These are phyloP conservation scores for Halenospora varia DNA, from an alignment of 495 filamentous ascomycete genomes.

Conservation along the genomic window DNA sequence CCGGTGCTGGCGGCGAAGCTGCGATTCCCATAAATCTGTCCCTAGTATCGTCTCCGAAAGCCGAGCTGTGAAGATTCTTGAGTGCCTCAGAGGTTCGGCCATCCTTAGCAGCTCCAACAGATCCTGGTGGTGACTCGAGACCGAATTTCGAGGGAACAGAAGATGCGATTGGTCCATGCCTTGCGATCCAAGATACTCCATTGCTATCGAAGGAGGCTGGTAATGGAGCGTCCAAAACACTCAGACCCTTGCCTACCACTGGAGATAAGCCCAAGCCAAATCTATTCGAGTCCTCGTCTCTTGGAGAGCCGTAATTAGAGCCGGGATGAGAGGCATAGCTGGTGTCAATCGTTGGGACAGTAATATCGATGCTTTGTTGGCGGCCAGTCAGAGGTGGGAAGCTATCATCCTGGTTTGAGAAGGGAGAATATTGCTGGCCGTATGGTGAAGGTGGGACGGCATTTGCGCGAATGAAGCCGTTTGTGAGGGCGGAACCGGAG, in stretches of 20 bases:
- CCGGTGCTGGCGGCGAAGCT: slow-evolving; percentile 59
- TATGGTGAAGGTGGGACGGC: slow-evolving; percentile 38
- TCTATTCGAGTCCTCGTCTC: slow-evolving; percentile 57
- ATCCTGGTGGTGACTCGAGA: slow-evolving; percentile 82
- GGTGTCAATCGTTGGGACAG: slow-evolving; percentile 73
- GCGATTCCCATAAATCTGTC: slow-evolving; percentile 46
- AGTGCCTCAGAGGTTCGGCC: slow-evolving; percentile 67
- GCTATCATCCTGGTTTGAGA: slow-evolving; percentile 35
- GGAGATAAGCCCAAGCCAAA: slow-evolving; percentile 73
- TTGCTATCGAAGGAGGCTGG: slow-evolving; percentile 97
- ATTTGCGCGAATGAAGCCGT: slow-evolving; percentile 76
- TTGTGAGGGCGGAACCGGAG: slow-evolving; percentile 73
- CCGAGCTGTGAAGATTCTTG: slow-evolving; percentile 76
- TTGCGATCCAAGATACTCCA: slow-evolving; percentile 85
- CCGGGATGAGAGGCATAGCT: slow-evolving; percentile 71
- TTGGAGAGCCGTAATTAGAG: slow-evolving; percentile 85
- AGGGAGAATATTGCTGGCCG: slow-evolving; percentile 33
- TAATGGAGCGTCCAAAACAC: slow-evolving; percentile 87
- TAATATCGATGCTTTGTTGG: slow-evolving; percentile 44
- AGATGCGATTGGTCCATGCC: slow-evolving; percentile 85
- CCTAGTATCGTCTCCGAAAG: slow-evolving; percentile 68
- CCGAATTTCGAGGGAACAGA: slow-evolving; percentile 93
- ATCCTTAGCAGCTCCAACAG: slow-evolving; percentile 52
- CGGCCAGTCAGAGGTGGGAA: slow-evolving; percentile 41
- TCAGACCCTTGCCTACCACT: slow-evolving; percentile 59